Evolutionary conservation across 164 flowering plant genomes (phyloP).

Genomic region (Houttuynia cordata): DNA sequence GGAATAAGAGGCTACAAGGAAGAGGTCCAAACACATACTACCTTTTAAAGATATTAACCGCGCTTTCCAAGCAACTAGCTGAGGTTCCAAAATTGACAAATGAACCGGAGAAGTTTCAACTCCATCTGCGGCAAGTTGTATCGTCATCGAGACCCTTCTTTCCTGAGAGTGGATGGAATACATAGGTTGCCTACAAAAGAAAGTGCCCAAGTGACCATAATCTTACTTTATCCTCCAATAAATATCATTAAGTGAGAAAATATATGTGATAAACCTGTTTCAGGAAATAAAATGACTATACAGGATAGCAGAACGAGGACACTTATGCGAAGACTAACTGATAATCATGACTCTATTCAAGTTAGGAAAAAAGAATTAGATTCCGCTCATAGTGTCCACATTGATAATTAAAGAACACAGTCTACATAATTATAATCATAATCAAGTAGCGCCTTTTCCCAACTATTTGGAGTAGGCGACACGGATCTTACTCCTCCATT

Average conservation of each 20-base stretch:
- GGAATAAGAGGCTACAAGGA: neutral
- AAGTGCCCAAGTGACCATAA: neutral
- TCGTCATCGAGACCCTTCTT: conserved; percentile 26
- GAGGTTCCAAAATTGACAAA: conserved; percentile 36
- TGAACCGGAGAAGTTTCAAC: conserved; percentile 54
- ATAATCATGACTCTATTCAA: no score
- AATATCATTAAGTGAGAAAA: neutral
- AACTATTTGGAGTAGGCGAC: no score
- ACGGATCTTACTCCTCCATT: no score
- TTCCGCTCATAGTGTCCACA: no score
- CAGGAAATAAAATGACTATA: no score
- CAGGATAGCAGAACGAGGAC: no score
- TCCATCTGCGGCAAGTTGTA: conserved; percentile 47
- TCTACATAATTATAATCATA: no score
- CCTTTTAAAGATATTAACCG: conserved; percentile 58
- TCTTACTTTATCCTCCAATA: neutral
- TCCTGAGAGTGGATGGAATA: conserved; percentile 30
- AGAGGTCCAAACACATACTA: conserved; percentile 2
- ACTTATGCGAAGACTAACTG: no score
- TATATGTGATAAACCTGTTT: neutral
- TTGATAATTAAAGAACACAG: no score
- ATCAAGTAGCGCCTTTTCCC: no score
- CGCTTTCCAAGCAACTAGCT: conserved; percentile 68
- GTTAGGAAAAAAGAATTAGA: no score
- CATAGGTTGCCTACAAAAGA: conserved; percentile 30